Evolutionary conservation across 1,139 yeast species (phyloP).

Genomic region (Ogataea hybrid): DNA sequence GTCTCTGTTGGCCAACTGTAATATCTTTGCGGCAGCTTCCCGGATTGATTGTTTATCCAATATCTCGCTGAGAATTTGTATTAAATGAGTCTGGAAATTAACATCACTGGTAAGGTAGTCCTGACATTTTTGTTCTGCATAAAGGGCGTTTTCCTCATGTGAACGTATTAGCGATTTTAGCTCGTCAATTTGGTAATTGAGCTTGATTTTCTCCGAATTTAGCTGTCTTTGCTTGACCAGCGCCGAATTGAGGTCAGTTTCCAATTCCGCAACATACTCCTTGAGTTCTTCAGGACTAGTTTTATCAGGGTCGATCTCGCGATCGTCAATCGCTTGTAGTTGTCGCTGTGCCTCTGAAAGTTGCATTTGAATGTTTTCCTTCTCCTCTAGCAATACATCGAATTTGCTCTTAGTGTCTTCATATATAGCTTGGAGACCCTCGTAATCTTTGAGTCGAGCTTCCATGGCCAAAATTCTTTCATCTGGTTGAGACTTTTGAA

Average conservation of each 20-base stretch:
- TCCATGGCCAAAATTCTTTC: background rate
- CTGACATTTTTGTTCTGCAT: constrained; percentile 29
- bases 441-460: background rate
- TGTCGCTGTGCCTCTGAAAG: background rate
- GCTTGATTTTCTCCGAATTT: constrained; percentile 48
- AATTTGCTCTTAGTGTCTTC: background rate
- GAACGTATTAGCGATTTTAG: constrained; percentile 2
- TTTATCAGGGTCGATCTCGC: background rate
- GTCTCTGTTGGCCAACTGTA: constrained; percentile 36
- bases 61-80: constrained; percentile 50
- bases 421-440: background rate
- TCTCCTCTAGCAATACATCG: background rate
- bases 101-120: constrained; percentile 41
- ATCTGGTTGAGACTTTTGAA: background rate
- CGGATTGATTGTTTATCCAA: constrained; percentile 57
- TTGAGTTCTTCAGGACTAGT: background rate
- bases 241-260: constrained; percentile 42
- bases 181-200: constrained; percentile 41
- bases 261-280: constrained; percentile 7
- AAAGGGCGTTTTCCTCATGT: constrained; percentile 25
- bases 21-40: constrained; percentile 54
- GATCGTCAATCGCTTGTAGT: background rate
- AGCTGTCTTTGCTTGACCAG: constrained; percentile 47
- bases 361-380: background rate
- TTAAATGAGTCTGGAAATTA: constrained; percentile 40